Percentiles rank a stretch among this genome's conserved stretches.
phyloP scores from a whole-genome alignment of 139 green algal species.

The Volvox africanus region DNA sequence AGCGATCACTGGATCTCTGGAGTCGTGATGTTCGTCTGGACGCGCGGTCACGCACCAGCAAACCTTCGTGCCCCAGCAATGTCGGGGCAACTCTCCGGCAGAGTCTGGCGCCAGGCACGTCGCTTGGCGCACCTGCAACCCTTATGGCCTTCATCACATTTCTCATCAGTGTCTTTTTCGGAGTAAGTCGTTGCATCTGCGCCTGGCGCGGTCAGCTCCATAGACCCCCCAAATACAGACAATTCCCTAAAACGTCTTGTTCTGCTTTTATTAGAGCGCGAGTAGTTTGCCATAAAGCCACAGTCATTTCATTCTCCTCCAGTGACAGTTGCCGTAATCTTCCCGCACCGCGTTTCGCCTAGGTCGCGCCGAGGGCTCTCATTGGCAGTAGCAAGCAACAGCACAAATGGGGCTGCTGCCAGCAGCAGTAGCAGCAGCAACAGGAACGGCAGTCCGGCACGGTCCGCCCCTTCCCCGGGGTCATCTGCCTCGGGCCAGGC shows the following conservation, averaged over 20 bases:
- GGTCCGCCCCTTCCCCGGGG: not conserved
- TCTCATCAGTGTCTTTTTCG: not conserved
- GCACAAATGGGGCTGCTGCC: not conserved
- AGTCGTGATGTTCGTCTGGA: slow-evolving; percentile 1
- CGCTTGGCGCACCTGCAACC: not conserved
- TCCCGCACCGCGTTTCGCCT: not conserved
- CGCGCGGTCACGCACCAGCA: not conserved
- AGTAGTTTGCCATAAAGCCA: no score
- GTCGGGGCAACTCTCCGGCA: not conserved
- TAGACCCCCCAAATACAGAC: no score
- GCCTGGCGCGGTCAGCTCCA: no score
- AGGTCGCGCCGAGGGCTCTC: not conserved
- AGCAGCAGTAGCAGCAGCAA: not conserved
- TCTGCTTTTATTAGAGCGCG: no score
- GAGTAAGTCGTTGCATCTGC: not conserved
- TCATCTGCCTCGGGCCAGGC: not conserved
- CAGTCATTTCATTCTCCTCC: no score
- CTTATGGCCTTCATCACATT: not conserved
- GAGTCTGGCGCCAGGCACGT: not conserved
- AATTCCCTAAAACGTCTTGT: no score
- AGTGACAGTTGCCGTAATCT: no score
- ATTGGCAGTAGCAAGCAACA: not conserved
- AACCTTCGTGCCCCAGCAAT: not conserved
- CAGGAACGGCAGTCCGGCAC: not conserved
- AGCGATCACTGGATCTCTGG: not conserved